Evolutionary conservation across 1,139 yeast genomes (phyloP).

Genomic region (Diutina mesorugosa): DNA sequence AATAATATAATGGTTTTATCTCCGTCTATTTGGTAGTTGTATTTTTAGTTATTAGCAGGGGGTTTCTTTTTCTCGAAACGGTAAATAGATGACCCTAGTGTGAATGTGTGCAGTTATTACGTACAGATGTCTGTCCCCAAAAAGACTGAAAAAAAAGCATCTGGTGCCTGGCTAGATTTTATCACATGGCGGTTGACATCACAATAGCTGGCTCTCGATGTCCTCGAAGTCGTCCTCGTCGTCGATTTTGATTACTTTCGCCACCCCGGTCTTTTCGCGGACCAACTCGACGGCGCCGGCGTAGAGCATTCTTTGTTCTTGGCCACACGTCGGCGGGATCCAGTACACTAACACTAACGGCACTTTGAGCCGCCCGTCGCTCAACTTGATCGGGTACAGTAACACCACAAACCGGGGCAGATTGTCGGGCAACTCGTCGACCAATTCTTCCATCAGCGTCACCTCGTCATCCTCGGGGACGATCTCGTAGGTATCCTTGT

Average conservation of each 20-base stretch:
- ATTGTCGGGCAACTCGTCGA: conserved; percentile 73
- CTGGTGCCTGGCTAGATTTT: conserved; percentile 7
- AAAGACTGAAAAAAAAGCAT: conserved; percentile 5
- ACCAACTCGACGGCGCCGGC: conserved; percentile 83
- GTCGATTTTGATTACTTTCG: conserved; percentile 38
- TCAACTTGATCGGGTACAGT: conserved; percentile 59
- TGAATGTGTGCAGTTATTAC: not conserved
- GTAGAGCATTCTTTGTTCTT: conserved; percentile 69
- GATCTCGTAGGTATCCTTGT: conserved; percentile 44
- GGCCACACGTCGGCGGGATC: conserved; percentile 76
- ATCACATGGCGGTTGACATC: not conserved
- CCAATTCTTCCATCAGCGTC: conserved; percentile 41
- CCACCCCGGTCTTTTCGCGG: conserved; percentile 66
- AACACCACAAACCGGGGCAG: conserved; percentile 64
- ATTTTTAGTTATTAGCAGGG: not conserved
- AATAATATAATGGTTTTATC: not conserved
- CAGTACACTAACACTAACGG: conserved; percentile 76
- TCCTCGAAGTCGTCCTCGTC: conserved; percentile 55
- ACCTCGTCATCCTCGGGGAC: conserved; percentile 33
- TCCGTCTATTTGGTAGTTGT: not conserved
- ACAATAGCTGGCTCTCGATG: conserved; percentile 16
- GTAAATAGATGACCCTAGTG: not conserved
- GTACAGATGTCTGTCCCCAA: not conserved
- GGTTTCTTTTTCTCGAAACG: not conserved
- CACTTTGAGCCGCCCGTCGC: conserved; percentile 60